phyloP scores from a whole-genome alignment of 805 yeast genomes.

The Yarrowia yakushimensis region DNA sequence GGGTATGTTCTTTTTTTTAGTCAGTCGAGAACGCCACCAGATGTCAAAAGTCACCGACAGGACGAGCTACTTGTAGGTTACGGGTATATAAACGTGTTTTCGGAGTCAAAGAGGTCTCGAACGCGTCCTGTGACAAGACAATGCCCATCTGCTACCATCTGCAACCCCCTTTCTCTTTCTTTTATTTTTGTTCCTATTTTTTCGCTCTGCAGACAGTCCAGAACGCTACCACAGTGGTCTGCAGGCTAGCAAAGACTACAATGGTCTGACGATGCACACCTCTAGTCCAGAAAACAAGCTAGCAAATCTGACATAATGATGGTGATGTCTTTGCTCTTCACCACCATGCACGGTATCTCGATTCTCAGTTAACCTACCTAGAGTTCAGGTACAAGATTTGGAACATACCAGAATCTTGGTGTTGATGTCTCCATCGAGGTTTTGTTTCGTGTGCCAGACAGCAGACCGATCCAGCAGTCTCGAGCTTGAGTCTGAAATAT shows the following conservation, averaged over 20 bases:
- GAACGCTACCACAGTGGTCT: not conserved
- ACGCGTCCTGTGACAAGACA: conserved; percentile 6
- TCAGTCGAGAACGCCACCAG: not conserved
- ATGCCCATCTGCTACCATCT: too few species aligned
- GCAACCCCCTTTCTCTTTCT: not conserved
- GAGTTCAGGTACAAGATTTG: conserved; percentile 17
- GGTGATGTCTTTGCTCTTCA: too few species aligned
- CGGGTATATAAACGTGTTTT: not conserved
- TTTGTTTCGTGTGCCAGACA: too few species aligned
- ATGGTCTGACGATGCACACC: too few species aligned
- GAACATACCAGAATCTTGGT: not conserved
- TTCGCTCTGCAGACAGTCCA: not conserved
- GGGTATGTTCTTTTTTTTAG: too few species aligned
- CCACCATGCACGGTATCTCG: not conserved
- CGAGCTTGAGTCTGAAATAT: not conserved
- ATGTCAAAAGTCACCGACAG: conserved; percentile 11
- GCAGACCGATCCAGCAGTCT: not conserved
- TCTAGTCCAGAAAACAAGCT: not conserved
- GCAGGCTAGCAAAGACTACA: too few species aligned
- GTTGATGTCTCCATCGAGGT: not conserved
- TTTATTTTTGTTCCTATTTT: not conserved
- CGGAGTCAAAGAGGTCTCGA: not conserved
- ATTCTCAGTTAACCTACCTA: conserved; percentile 5
- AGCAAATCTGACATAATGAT: too few species aligned
- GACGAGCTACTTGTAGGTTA: not conserved